Conservation (phyloP, 768 basidiomycete genomes). For the Collybia nuda region DNA sequence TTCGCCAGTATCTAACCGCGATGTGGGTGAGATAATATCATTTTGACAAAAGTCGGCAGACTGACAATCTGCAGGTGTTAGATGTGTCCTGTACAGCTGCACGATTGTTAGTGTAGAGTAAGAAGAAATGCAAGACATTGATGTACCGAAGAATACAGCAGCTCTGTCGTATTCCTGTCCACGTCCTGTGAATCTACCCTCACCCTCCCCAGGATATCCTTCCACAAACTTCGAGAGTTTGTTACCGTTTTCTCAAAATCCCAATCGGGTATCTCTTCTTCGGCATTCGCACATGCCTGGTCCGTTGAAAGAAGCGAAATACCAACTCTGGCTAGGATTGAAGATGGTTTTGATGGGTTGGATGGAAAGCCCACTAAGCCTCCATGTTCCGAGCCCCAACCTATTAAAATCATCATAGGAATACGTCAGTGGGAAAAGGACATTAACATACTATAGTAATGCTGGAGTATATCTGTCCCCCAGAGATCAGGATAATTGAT, state of each 20-base stretch:
- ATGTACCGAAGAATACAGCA: slow-evolving; percentile 47
- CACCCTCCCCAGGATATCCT: slow-evolving; percentile 53
- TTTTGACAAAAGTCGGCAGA: not conserved
- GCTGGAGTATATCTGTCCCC: slow-evolving; percentile 43
- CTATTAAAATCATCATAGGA: no score
- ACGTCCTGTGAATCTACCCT: slow-evolving; percentile 51
- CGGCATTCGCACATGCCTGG: slow-evolving; percentile 62
- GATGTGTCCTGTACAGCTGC: slow-evolving; percentile 59
- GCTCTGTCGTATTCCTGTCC: slow-evolving; percentile 41
- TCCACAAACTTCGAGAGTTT: slow-evolving; percentile 49
- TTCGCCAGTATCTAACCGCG: slow-evolving; percentile 52
- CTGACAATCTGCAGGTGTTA: slow-evolving; percentile 64
- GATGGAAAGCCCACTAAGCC: slow-evolving; percentile 50
- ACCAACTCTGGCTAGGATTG: slow-evolving; percentile 58
- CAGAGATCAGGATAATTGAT: slow-evolving; percentile 47
- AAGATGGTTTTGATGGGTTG: slow-evolving; percentile 34
- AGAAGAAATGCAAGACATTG: not conserved
- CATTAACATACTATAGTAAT: slow-evolving; percentile 41
- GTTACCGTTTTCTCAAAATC: slow-evolving; percentile 48
- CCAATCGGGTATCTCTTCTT: slow-evolving; percentile 58
- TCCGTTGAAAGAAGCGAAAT: slow-evolving; percentile 62
- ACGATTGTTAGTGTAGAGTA: not conserved
- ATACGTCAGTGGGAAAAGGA: no score
- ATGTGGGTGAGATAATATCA: not conserved
- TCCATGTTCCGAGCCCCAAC: slow-evolving; percentile 28